Conservation (phyloP, 2,329 filamentous ascomycete species). For the Cordyceps fumosorosea region DNA sequence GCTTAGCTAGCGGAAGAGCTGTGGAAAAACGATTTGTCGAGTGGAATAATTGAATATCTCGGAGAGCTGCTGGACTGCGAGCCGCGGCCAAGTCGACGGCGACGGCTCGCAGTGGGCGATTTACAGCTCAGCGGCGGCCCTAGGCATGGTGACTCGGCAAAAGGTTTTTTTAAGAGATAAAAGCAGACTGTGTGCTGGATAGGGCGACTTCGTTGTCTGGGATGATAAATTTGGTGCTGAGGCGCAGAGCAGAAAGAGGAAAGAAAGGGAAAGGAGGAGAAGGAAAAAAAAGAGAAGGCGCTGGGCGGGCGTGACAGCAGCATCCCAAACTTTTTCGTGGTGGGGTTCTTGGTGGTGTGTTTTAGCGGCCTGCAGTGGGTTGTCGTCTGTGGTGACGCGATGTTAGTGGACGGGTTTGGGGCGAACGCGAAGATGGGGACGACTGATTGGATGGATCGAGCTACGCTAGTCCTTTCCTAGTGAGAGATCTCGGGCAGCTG, state of each 20-base stretch:
- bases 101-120: constrained; percentile 68
- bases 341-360: not conserved
- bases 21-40: constrained; percentile 54
- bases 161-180: constrained; percentile 41
- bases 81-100: constrained; percentile 41
- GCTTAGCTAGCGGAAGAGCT: constrained; percentile 38
- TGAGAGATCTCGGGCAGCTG: not conserved
- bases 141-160: constrained; percentile 67
- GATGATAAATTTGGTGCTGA: constrained; percentile 7
- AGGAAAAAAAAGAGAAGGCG: constrained; percentile 9
- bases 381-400: not conserved
- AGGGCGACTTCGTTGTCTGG: constrained; percentile 14
- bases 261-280: constrained; percentile 1
- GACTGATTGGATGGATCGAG: not conserved
- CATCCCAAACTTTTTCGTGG: constrained; percentile 10
- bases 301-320: not conserved
- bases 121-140: constrained; percentile 88
- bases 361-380: not conserved
- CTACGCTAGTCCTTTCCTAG: not conserved
- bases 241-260: constrained; percentile 12
- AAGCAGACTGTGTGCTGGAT: not conserved
- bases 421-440: not conserved
- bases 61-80: constrained; percentile 83
- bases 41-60: constrained; percentile 55
- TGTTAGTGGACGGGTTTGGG: not conserved